Evolutionary conservation across 176 grass and related monocot species (phyloP).

Genomic region (Lolium multiflorum): DNA sequence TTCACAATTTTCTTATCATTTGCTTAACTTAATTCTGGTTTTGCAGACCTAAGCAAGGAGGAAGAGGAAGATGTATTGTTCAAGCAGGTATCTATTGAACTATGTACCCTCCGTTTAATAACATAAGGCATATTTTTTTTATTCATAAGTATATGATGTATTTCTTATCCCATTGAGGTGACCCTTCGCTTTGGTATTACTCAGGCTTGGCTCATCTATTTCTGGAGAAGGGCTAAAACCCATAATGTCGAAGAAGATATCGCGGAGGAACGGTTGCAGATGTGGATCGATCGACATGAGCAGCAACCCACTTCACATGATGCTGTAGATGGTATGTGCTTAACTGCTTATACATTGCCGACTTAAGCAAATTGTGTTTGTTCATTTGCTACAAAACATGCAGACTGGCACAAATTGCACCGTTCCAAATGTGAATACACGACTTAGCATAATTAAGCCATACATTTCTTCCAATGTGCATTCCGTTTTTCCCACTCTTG

Average conservation of each 20-base stretch:
- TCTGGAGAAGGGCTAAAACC: conserved; percentile 86
- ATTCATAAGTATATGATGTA: background rate
- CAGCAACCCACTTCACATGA: conserved; percentile 85
- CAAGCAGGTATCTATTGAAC: conserved; percentile 68
- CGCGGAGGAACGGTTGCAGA: conserved; percentile 76
- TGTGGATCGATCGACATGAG: conserved; percentile 71
- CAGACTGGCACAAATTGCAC: background rate
- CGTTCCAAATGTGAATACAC: background rate
- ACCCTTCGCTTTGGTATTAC: conserved; percentile 1
- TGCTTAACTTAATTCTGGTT: conserved; percentile 39
- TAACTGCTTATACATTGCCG: background rate
- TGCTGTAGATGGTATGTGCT: conserved; percentile 77
- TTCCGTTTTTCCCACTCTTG: background rate
- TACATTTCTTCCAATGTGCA: background rate
- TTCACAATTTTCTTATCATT: background rate
- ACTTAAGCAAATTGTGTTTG: background rate
- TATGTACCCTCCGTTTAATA: background rate
- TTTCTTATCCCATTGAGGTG: conserved; percentile 15
- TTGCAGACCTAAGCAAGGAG: conserved; percentile 83
- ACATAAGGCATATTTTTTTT: background rate
- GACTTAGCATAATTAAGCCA: conserved; percentile 9
- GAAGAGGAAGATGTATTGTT: conserved; percentile 93
- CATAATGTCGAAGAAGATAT: conserved; percentile 89
- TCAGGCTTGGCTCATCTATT: conserved; percentile 89
- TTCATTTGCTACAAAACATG: conserved; percentile 20